phyloP scores from a whole-genome alignment of 345 rosid species.

The Triadica sebifera region DNA sequence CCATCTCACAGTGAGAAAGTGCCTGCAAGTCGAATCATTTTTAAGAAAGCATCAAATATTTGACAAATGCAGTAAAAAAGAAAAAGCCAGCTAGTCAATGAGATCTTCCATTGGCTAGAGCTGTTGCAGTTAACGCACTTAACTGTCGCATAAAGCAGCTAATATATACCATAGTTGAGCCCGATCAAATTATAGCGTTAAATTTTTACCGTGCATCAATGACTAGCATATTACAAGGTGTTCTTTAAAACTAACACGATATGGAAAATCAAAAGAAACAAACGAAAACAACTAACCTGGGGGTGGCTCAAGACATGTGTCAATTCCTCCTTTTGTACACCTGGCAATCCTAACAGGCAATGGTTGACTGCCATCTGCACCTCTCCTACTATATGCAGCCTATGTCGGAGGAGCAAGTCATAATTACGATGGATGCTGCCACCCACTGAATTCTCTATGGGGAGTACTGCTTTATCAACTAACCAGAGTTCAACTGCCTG shows the following conservation, averaged over 20 bases:
- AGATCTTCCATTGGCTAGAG: neutral
- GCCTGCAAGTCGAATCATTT: conserved; percentile 48
- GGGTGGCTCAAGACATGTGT: conserved; percentile 87
- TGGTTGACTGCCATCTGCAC: conserved; percentile 75
- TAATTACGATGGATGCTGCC: conserved; percentile 96
- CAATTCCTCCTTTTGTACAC: conserved; percentile 61
- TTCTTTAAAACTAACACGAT: conserved; percentile 1
- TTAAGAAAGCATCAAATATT: conserved; percentile 12
- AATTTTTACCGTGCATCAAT: neutral
- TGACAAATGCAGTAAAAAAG: neutral
- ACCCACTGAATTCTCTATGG: conserved; percentile 85
- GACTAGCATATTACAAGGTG: neutral
- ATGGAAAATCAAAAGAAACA: neutral
- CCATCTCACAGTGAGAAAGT: conserved; percentile 70
- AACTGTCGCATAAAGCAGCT: neutral
- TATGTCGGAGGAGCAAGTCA: conserved; percentile 89
- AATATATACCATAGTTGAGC: neutral
- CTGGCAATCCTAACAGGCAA: conserved; percentile 81
- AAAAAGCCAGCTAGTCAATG: no score
- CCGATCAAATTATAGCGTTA: neutral
- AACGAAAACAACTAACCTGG: conserved; percentile 47
- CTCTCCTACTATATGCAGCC: conserved; percentile 93
- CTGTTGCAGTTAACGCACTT: neutral
- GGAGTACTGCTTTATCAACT: conserved; percentile 90
- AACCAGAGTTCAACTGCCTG: conserved; percentile 97